Percentiles rank a stretch among this genome's conserved stretches.
phyloP scores from a whole-genome alignment of 345 rosid genomes.

The Moringa oleifera region DNA sequence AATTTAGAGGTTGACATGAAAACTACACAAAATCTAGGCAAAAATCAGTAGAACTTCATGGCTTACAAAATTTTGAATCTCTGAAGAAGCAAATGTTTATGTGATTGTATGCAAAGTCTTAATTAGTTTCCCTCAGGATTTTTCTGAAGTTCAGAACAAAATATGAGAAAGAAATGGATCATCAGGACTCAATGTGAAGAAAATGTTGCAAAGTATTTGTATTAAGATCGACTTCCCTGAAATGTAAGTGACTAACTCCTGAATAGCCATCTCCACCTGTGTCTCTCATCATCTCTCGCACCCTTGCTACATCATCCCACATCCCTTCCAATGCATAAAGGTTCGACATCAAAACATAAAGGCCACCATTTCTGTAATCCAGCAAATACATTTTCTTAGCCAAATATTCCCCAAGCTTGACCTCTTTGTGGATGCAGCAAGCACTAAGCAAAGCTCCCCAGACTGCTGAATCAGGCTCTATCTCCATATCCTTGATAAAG shows the following conservation, averaged over 20 bases:
- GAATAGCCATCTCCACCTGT: slow-evolving; percentile 67
- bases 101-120: no score
- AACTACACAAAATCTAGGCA: no score
- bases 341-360: slow-evolving; percentile 85
- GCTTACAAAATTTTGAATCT: no score
- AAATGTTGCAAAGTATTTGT: background rate
- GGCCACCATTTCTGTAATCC: slow-evolving; percentile 64
- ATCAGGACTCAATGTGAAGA: background rate
- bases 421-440: slow-evolving; percentile 60
- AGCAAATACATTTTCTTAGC: slow-evolving; percentile 64
- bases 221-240: slow-evolving; percentile 5
- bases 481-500: slow-evolving; percentile 40
- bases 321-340: slow-evolving; percentile 63
- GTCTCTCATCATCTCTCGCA: slow-evolving; percentile 70
- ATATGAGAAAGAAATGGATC: no score
- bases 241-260: slow-evolving; percentile 47
- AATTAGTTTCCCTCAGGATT: no score
- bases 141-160: no score
- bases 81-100: no score
- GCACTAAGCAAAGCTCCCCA: slow-evolving; percentile 78
- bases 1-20: no score
- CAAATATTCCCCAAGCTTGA: slow-evolving; percentile 66
- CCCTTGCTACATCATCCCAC: slow-evolving; percentile 71
- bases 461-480: slow-evolving; percentile 65
- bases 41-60: no score